These are phyloP conservation scores for Aspergillus fischeri DNA, from an alignment of 2,329 filamentous ascomycete species.

Conservation along the genomic window DNA sequence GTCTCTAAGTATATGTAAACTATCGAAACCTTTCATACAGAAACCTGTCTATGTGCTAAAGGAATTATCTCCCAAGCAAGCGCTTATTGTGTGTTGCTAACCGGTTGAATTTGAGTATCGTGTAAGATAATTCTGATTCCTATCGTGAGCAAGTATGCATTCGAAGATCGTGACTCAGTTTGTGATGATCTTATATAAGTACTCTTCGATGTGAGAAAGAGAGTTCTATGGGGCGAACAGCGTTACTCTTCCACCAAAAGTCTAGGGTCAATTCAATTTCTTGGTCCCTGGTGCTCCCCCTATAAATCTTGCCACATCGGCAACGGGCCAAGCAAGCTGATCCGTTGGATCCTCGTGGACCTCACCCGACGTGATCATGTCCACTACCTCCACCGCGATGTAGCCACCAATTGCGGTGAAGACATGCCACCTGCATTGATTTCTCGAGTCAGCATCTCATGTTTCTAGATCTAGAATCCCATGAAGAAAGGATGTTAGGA, in stretches of 20 bases:
- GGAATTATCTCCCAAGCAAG: too few species aligned
- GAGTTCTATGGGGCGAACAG: background rate
- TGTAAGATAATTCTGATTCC: too few species aligned
- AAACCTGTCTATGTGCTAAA: too few species aligned
- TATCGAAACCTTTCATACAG: too few species aligned
- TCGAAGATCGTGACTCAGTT: too few species aligned
- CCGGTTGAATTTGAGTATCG: too few species aligned
- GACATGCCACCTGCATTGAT: slow-evolving; percentile 38
- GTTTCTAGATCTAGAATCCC: background rate
- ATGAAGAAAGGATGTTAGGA: background rate
- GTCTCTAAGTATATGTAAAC: too few species aligned
- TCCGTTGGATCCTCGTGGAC: slow-evolving; percentile 26
- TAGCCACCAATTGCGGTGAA: slow-evolving; percentile 43
- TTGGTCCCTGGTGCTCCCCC: slow-evolving; percentile 1
- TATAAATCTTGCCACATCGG: slow-evolving; percentile 9
- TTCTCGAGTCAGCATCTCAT: background rate
- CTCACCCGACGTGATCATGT: slow-evolving; percentile 34
- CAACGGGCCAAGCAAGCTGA: slow-evolving; percentile 34
- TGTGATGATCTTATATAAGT: too few species aligned
- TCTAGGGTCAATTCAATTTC: background rate
- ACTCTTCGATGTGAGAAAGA: too few species aligned
- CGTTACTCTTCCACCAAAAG: background rate
- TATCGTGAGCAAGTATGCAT: too few species aligned
- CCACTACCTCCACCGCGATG: slow-evolving; percentile 36
- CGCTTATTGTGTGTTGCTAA: too few species aligned